A percentile compares a stretch with the other conserved stretches of the same genome.
These are phyloP conservation scores for Hyphopichia pseudoburtonii DNA, from an alignment of 1,139 yeast species.

Conservation along the genomic window DNA sequence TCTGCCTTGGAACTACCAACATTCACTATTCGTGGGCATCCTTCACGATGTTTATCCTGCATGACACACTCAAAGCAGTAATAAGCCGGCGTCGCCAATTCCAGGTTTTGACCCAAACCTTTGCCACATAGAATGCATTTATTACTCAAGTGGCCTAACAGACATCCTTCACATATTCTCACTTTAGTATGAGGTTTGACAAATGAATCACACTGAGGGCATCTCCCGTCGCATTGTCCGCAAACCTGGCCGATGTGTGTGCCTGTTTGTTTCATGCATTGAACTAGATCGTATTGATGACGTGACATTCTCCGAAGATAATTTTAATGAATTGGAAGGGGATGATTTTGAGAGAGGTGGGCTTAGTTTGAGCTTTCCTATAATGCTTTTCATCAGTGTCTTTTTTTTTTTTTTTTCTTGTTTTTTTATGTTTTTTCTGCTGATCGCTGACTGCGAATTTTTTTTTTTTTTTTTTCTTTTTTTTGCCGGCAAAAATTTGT, in stretches of 20 bases:
- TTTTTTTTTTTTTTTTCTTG: too few relatives aligned
- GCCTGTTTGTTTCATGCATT: conserved; percentile 89
- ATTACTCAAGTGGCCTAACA: conserved; percentile 63
- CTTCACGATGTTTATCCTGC: conserved; percentile 81
- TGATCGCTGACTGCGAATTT: too few relatives aligned
- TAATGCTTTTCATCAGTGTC: too few relatives aligned
- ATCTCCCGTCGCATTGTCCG: conserved; percentile 84
- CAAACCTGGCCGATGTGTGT: conserved; percentile 69
- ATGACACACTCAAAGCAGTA: conserved; percentile 87
- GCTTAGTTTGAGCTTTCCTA: too few relatives aligned
- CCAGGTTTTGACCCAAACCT: conserved; percentile 42
- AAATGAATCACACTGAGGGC: conserved; percentile 87
- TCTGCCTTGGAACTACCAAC: conserved; percentile 77
- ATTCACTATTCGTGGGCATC: conserved; percentile 85
- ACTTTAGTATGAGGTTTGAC: conserved; percentile 76
- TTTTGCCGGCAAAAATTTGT: too few relatives aligned
- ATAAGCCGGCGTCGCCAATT: conserved; percentile 59
- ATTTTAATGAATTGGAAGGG: too few relatives aligned
- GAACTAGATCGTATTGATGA: conserved; percentile 83
- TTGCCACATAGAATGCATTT: conserved; percentile 77
- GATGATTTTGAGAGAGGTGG: too few relatives aligned
- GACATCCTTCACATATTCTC: conserved; percentile 81
- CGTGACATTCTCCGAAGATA: conserved; percentile 87
- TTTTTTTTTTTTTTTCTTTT: too few relatives aligned
- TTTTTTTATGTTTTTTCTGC: too few relatives aligned